These are phyloP conservation scores for Telfairia occidentalis DNA, from an alignment of 331 rosid species.

Conservation along the genomic window DNA sequence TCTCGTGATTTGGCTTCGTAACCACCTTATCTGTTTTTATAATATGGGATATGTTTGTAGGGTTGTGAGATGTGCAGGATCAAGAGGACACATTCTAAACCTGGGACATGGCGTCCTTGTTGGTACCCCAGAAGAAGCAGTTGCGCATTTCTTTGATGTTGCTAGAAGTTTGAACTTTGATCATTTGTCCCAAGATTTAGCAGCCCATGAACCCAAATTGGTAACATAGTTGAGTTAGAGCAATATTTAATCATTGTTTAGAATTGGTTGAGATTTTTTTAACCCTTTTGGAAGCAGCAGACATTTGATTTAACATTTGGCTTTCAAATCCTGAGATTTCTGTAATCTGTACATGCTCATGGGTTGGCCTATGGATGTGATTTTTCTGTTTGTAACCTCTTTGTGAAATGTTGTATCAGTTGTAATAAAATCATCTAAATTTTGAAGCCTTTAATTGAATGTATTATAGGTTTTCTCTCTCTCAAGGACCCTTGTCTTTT, in stretches of 20 bases:
- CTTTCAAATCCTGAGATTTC: not conserved
- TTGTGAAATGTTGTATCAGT: not conserved
- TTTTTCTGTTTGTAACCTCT: not conserved
- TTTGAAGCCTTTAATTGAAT: not conserved
- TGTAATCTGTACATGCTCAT: not conserved
- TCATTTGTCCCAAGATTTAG: constrained; percentile 27
- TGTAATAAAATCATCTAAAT: not conserved
- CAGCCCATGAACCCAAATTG: constrained; percentile 31
- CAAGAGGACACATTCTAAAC: constrained; percentile 83
- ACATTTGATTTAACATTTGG: not conserved
- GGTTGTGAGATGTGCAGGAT: constrained; percentile 90
- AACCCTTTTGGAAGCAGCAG: not conserved
- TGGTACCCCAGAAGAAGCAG: constrained; percentile 93
- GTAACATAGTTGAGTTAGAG: constrained; percentile 22
- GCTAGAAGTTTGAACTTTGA: constrained; percentile 74
- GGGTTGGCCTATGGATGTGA: not conserved
- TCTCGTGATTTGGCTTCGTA: not conserved
- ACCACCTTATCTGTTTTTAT: not conserved
- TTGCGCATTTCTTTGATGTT: constrained; percentile 92
- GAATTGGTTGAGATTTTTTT: not conserved
- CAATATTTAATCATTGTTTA: not conserved
- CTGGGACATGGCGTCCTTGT: constrained; percentile 94
- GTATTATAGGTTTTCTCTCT: not conserved
- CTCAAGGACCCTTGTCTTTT: not conserved
- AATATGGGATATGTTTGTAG: constrained; percentile 23